phyloP scores from a whole-genome alignment of 2,329 filamentous ascomycete genomes.

The Fusarium sp. region DNA sequence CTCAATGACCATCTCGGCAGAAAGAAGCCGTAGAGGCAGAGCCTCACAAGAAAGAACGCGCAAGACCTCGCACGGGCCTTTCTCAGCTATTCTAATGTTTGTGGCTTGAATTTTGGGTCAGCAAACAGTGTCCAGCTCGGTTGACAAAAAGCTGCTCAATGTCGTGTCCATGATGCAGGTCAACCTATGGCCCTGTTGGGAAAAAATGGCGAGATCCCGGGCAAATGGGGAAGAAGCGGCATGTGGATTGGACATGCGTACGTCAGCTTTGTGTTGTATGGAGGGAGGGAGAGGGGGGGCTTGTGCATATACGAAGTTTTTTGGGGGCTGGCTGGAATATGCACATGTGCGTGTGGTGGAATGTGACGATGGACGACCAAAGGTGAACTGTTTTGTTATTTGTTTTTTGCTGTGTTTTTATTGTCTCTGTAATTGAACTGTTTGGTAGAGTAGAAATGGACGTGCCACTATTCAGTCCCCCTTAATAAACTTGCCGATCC shows the following conservation, averaged over 20 bases:
- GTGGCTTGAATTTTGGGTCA: constrained; percentile 3
- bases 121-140: neutral
- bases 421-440: neutral
- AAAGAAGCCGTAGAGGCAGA: neutral
- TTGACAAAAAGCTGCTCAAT: constrained; percentile 1
- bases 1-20: neutral
- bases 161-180: constrained; percentile 8
- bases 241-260: neutral
- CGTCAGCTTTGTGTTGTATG: neutral
- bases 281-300: neutral
- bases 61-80: neutral
- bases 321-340: neutral
- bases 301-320: constrained; percentile 8
- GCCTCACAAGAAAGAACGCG: neutral
- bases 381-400: neutral
- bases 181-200: neutral
- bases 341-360: neutral
- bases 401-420: neutral
- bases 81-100: neutral
- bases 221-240: neutral
- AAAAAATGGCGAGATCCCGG: neutral
- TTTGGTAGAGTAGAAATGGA: neutral
- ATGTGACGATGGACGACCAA: neutral
- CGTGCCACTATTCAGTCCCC: neutral
- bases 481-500: neutral